Base-by-base conservation (phyloP, 345 rosid genomes). In the Trapa bicornis region DNA sequence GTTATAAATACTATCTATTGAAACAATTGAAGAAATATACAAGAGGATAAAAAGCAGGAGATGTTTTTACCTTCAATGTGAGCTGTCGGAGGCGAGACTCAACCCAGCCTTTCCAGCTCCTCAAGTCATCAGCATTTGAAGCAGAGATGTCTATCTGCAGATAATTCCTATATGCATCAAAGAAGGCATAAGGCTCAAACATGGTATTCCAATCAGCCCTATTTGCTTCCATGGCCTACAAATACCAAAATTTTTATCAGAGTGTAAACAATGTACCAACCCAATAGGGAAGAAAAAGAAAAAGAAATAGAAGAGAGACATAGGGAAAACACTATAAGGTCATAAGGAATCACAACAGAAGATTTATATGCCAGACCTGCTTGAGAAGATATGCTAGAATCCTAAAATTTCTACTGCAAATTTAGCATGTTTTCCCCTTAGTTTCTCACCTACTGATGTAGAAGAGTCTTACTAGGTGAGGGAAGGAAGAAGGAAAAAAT, bases 101-200 rank as follows among this genome's bases (percentile, higher is more conserved):
- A 71, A 94, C 99, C 99, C 99, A 91, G 15, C 99, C 99, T 86
- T 94, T 87, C 97, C 99, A 94, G 38, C 85, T 83, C 67, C 96
- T 86, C 68, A 91, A 77, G 74, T 91, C 95, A 76, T 91, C 91
- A 37, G 73, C 93, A 80, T 89, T 87, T 76, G 81, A 95, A 9
- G 99, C 95, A 75, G 77, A 61, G 45, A 91, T 83, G 53, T 91
- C 91, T 52, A 94, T 91, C 82, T 82, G 96, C 53, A 94, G 87
- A 78, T 94, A 94, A 77, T 94, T 74, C 80, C 82, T 94, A 77
- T 94, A 91, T 7, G 97, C 92, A 71, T 89, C 99, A 77, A 91
- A 94, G 78, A 94, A 94, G 15, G 96, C 80, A 76, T 77, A 87
- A 50, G 93, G 80, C 86, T 91, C 93, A 74, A 91, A 94, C 64